Base-by-base conservation (phyloP, 768 basidiomycete genomes). In the Mycena olivaceomarginata region DNA sequence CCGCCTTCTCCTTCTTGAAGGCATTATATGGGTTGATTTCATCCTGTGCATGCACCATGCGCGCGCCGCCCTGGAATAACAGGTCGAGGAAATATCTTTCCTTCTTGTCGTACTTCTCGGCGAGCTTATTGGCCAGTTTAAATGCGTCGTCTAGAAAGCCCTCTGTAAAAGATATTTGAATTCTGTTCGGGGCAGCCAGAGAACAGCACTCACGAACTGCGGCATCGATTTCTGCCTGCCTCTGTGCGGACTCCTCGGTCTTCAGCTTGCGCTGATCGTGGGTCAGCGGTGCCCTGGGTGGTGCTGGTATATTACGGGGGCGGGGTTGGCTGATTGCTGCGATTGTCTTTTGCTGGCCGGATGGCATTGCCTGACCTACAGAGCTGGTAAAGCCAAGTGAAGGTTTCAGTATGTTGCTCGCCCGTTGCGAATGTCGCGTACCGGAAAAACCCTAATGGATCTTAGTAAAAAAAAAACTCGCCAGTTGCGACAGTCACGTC, bases 1-100 rank as follows among this genome's bases (percentile, higher is more conserved):
- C 68, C 0, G 56, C 68, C 43, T 70, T 60, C 56, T 59, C 56
- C 3, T 12, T 37, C 40, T 70, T 60, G 37, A 57, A 70, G 0
- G 68, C 68, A 16, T 70, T 57, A 57, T 69, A 69, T 3, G 56
- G 56, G 18, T 69, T 69, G 11, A 59, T 20, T 7, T 59, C 31
- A 20, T 43, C 16, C 18, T 69, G 68, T 1, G 31, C n/a, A 5
- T 45, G 20, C 8, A 69, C 67, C 53, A 68, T 57, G 13, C 53
- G 53, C 18, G 53, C 39, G 20, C 67, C 53, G 2, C 67, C 67
- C 18, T 68, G 67, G 13, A 57, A 68, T 40, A 68, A 67, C 12
- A 56, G 1, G 13, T 68, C 53, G 2, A 41, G 53, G 41, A 68
- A 68, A 53, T 56, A 68, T 4, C 53, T 37, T 4, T 10, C 51